These are phyloP conservation scores for Phytophthora tentaculata DNA, from an alignment of 352 stramenopile species.

Conservation along the genomic window DNA sequence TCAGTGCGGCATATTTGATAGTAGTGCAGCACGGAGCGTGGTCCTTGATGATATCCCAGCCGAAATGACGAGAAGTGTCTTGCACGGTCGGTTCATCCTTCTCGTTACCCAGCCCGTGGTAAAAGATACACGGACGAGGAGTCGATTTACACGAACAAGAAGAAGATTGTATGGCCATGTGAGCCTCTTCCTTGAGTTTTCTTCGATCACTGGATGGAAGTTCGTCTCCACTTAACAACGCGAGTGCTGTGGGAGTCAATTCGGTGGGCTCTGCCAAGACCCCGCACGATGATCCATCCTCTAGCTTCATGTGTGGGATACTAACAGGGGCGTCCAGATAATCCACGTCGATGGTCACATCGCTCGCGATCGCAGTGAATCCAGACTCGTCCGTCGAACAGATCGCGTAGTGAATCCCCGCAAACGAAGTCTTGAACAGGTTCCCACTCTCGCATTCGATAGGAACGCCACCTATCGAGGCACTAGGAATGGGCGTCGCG, in stretches of 20 bases:
- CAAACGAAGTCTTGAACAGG: constrained; percentile 36
- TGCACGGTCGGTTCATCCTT: constrained; percentile 26
- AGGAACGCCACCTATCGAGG: constrained; percentile 6
- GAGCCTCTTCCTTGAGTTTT: constrained; percentile 17
- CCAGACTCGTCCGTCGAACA: constrained; percentile 24
- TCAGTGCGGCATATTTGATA: constrained; percentile 52
- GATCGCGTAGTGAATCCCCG: constrained; percentile 31
- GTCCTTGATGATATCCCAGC: constrained; percentile 22
- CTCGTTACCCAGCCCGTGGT: constrained; percentile 34
- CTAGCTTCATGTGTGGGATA: constrained; percentile 8
- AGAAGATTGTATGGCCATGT: constrained; percentile 23
- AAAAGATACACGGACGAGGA: constrained; percentile 36
- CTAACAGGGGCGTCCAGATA: constrained; percentile 19
- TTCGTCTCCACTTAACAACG: constrained; percentile 16
- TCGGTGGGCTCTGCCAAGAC: constrained; percentile 1
- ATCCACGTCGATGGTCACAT: constrained; percentile 40
- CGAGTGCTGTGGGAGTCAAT: constrained; percentile 15
- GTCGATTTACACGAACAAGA: constrained; percentile 29
- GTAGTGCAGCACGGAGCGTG: constrained; percentile 28
- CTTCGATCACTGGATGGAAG: constrained; percentile 14
- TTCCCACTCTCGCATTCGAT: constrained; percentile 35
- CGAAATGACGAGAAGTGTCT: constrained; percentile 27
- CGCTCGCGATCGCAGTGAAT: constrained; percentile 35
- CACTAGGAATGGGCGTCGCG: constrained; percentile 17
- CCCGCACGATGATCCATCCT: constrained; percentile 12